A percentile compares a stretch with the other conserved stretches of the same genome.
Conservation (phyloP, 148 eudicot genomes). For the Pharnaceum exiguum region DNA sequence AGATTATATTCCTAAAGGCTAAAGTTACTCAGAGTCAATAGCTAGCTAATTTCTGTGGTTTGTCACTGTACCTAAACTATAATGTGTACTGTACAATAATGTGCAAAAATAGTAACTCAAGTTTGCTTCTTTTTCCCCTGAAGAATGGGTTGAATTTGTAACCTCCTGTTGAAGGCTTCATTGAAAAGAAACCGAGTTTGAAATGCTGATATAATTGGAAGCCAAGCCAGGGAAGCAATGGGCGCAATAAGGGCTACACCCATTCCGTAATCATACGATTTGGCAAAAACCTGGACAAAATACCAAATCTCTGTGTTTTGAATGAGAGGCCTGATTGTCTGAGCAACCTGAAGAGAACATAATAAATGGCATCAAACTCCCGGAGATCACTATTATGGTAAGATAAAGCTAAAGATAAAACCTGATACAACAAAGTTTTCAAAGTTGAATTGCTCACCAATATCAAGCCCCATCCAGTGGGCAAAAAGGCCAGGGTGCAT, state of each 20-base stretch:
- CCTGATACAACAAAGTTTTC: not conserved
- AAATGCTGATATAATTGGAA: slow-evolving; percentile 80
- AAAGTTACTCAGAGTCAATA: slow-evolving; percentile 11
- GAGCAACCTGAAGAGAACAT: slow-evolving; percentile 49
- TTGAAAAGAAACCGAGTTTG: slow-evolving; percentile 95
- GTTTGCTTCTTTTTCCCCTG: slow-evolving; percentile 56
- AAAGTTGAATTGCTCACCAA: slow-evolving; percentile 32
- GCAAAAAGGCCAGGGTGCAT: slow-evolving; percentile 82
- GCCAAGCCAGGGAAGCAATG: slow-evolving; percentile 84
- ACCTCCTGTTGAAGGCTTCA: slow-evolving; percentile 77
- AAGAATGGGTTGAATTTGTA: slow-evolving; percentile 81
- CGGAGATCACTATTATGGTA: too few species aligned
- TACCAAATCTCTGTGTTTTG: slow-evolving; percentile 63
- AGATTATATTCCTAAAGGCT: not conserved
- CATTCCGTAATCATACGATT: slow-evolving; percentile 83
- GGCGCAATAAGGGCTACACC: slow-evolving; percentile 79
- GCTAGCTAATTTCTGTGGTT: not conserved
- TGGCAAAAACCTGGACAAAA: slow-evolving; percentile 62
- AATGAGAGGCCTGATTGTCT: slow-evolving; percentile 59
- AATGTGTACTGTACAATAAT: slow-evolving; percentile 15
- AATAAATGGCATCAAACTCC: too few species aligned
- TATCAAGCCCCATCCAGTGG: slow-evolving; percentile 96
- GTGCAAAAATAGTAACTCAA: slow-evolving; percentile 11
- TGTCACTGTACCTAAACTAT: not conserved
- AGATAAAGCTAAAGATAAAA: not conserved